phyloP scores from a whole-genome alignment of 495 filamentous ascomycete species.

The Aspergillus incahuasiensis region DNA sequence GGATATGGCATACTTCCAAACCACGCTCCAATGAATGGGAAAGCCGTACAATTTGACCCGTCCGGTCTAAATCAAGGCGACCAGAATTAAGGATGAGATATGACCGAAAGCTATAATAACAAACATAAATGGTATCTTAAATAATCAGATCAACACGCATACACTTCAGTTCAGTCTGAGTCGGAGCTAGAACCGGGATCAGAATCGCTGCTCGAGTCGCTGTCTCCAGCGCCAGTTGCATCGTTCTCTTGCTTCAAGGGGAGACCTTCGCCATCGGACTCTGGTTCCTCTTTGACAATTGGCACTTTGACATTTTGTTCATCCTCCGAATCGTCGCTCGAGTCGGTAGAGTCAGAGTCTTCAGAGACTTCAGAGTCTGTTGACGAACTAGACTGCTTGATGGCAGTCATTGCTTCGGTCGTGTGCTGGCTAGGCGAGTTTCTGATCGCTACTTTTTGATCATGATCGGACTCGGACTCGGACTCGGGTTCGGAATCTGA shows the following conservation, averaged over 20 bases:
- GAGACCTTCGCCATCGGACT: background rate
- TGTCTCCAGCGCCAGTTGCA: background rate
- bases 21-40: too few relatives aligned
- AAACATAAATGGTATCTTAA: background rate
- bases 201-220: background rate
- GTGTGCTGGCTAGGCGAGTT: background rate
- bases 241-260: background rate
- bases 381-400: background rate
- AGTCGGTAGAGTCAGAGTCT: background rate
- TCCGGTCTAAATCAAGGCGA: background rate
- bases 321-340: background rate
- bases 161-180: background rate
- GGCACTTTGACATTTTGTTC: constrained; percentile 1
- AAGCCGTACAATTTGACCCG: too few relatives aligned
- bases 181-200: too few relatives aligned
- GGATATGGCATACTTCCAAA: too few relatives aligned
- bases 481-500: background rate
- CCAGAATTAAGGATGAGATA: background rate
- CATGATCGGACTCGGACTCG: background rate
- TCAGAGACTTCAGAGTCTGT: background rate
- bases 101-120: background rate
- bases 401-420: background rate
- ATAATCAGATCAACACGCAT: background rate
- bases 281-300: background rate
- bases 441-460: background rate